Conservation (phyloP, 768 basidiomycete species). For the Pleurotus djamor region DNA sequence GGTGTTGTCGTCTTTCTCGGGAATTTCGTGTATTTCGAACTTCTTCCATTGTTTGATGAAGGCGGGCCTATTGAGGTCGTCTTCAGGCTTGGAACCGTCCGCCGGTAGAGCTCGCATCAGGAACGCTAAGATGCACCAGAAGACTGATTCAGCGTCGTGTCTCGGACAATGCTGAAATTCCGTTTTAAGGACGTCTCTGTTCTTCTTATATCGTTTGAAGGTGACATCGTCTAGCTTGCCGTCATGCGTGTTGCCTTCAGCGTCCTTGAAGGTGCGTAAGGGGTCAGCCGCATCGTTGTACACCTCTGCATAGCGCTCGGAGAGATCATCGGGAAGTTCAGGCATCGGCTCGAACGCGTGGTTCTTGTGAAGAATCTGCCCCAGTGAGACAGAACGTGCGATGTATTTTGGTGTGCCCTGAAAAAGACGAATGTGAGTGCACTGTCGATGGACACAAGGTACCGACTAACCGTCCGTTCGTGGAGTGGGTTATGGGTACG, state of each 20-base stretch:
- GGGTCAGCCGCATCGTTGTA: background rate
- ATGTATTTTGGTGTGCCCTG: conserved; percentile 10
- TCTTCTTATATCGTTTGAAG: background rate
- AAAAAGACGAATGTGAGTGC: background rate
- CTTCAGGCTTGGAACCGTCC: background rate
- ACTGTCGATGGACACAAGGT: background rate
- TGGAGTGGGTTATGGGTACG: background rate
- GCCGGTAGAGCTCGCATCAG: background rate
- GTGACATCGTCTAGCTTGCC: background rate
- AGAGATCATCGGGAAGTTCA: background rate
- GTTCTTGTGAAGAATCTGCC: background rate
- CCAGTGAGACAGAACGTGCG: conserved; percentile 8
- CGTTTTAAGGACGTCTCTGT: background rate
- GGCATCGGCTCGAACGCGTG: background rate
- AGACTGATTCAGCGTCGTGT: conserved; percentile 7
- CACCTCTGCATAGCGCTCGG: background rate
- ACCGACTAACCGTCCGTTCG: background rate
- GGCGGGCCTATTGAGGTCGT: background rate
- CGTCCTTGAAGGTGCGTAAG: background rate
- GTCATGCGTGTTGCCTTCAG: background rate
- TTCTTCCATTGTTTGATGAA: conserved; percentile 2
- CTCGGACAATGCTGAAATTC: background rate
- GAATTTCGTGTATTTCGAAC: conserved; percentile 7
- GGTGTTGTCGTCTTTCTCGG: background rate
- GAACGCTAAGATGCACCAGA: conserved; percentile 3